phyloP scores from a whole-genome alignment of 352 stramenopile genomes.

The Globisporangium paddicum region DNA sequence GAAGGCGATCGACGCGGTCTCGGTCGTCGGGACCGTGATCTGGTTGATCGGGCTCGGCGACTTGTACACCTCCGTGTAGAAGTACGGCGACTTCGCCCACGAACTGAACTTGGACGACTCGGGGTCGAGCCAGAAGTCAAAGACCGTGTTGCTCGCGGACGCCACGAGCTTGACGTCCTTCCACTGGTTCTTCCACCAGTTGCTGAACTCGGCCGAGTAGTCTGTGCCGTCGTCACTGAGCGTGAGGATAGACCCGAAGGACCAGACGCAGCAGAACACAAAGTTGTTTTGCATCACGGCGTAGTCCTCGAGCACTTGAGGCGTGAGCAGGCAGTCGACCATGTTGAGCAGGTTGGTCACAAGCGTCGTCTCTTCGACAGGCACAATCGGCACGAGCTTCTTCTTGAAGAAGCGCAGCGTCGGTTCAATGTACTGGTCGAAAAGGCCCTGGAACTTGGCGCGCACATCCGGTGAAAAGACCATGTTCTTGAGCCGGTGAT shows the following conservation, averaged over 20 bases:
- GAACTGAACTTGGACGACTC: constrained; percentile 90
- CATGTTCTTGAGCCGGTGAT: constrained; percentile 70
- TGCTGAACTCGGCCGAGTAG: constrained; percentile 93
- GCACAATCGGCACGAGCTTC: constrained; percentile 89
- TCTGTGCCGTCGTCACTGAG: constrained; percentile 93
- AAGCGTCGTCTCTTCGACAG: constrained; percentile 92
- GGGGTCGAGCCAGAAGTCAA: constrained; percentile 96
- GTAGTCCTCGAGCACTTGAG: constrained; percentile 68
- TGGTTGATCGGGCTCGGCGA: constrained; percentile 85
- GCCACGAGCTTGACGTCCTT: constrained; percentile 94
- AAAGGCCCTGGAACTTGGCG: constrained; percentile 81
- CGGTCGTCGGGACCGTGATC: constrained; percentile 92
- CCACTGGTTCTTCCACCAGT: constrained; percentile 95
- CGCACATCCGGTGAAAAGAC: constrained; percentile 74
- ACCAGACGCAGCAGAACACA: constrained; percentile 95
- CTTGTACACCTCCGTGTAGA: constrained; percentile 89
- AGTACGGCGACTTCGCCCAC: constrained; percentile 95
- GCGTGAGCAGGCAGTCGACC: constrained; percentile 90
- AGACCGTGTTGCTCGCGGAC: constrained; percentile 92
- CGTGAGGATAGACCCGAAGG: constrained; percentile 91
- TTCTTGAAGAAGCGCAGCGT: constrained; percentile 94
- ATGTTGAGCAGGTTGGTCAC: constrained; percentile 93
- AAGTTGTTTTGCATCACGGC: constrained; percentile 91
- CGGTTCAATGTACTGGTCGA: constrained; percentile 90
- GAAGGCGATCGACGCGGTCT: constrained; percentile 94